A percentile compares a stretch with the other conserved stretches of the same genome.
Evolutionary conservation across 2,329 filamentous ascomycete species (phyloP).

Genomic region (Hypoxylon sp.): DNA sequence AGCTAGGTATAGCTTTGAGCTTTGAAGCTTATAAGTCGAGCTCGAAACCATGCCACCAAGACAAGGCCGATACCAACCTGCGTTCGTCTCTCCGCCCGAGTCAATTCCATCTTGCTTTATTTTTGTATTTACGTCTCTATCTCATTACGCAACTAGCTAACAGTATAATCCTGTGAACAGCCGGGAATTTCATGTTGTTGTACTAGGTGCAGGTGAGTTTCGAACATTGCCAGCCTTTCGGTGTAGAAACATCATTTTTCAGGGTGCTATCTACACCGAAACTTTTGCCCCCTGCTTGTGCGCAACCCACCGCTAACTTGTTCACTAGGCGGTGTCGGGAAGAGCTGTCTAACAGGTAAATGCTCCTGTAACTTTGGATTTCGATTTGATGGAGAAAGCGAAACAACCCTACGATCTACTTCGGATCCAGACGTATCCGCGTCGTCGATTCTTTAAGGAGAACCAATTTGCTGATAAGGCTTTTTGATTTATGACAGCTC

Average conservation of each 20-base stretch:
- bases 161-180: conserved; percentile 55
- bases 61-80: conserved; percentile 47
- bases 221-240: conserved; percentile 12
- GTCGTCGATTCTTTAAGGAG: conserved; percentile 15
- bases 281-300: conserved; percentile 35
- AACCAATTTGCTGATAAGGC: conserved; percentile 25
- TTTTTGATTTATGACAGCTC: conserved; percentile 66
- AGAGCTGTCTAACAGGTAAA: conserved; percentile 89
- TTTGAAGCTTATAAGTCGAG: conserved; percentile 33
- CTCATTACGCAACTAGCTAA: conserved; percentile 42
- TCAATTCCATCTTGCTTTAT: conserved; percentile 7
- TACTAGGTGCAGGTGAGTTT: conserved; percentile 78
- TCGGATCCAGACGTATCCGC: conserved; percentile 23
- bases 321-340: conserved; percentile 82
- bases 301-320: conserved; percentile 37
- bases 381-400: conserved; percentile 16
- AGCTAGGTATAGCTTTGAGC: conserved; percentile 22
- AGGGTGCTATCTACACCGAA: conserved; percentile 20
- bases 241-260: conserved; percentile 17
- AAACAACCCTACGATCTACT: conserved; percentile 30
- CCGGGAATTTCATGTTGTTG: conserved; percentile 85
- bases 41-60: conserved; percentile 47
- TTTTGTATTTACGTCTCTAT: neutral
- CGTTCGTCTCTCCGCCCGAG: conserved; percentile 46
- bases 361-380: conserved; percentile 43